Evolutionary conservation across 2,329 filamentous ascomycete genomes (phyloP).

Genomic region (Penicillium occitanis): DNA sequence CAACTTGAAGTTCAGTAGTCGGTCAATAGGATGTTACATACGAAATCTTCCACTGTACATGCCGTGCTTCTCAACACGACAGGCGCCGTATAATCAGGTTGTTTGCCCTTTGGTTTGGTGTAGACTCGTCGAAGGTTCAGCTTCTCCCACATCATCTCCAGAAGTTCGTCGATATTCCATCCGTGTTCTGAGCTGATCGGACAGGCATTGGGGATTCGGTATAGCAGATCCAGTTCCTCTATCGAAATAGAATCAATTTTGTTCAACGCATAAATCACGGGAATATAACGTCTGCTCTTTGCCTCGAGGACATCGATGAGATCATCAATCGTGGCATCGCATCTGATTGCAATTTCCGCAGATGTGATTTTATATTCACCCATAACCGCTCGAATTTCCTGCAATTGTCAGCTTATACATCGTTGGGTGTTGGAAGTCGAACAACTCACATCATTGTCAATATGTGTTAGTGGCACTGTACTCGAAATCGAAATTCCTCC

Average conservation of each 20-base stretch:
- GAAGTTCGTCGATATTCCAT: conserved; percentile 95
- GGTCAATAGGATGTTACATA: conserved; percentile 51
- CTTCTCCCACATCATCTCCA: conserved; percentile 99
- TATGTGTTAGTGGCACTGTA: conserved; percentile 87
- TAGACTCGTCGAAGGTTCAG: conserved; percentile 88
- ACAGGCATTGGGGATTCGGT: conserved; percentile 94
- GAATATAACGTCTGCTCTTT: conserved; percentile 92
- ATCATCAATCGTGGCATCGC: conserved; percentile 96
- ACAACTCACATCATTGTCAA: conserved; percentile 69
- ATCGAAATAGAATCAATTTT: conserved; percentile 99
- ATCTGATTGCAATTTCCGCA: conserved; percentile 95
- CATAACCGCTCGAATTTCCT: conserved; percentile 97
- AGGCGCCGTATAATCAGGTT: conserved; percentile 87
- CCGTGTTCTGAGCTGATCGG: conserved; percentile 97
- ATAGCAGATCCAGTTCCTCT: conserved; percentile 92
- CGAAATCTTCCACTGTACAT: conserved; percentile 95
- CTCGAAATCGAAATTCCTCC: conserved; percentile 95
- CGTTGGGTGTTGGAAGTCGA: neutral
- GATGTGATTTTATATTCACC: conserved; percentile 94
- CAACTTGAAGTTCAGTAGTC: conserved; percentile 23
- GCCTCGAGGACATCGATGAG: conserved; percentile 94
- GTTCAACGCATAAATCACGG: conserved; percentile 98
- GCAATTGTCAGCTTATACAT: conserved; percentile 22
- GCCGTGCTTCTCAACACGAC: conserved; percentile 81
- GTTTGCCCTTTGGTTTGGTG: conserved; percentile 94